These are phyloP conservation scores for Erysimum cheiranthoides DNA, from an alignment of 345 rosid species.

Conservation along the genomic window DNA sequence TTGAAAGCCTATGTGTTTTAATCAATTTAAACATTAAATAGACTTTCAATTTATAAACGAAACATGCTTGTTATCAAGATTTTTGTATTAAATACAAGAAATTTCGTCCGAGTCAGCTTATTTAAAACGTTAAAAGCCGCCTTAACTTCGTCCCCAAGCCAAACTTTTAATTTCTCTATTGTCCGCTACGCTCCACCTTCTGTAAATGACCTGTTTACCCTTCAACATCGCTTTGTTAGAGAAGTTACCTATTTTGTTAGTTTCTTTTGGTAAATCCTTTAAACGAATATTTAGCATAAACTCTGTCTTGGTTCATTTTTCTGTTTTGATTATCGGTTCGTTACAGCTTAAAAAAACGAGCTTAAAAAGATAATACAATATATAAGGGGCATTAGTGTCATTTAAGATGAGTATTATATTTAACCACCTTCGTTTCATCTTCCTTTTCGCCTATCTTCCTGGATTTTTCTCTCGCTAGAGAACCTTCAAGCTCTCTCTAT, in stretches of 20 bases:
- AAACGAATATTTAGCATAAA: background rate
- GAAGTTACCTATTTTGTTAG: background rate
- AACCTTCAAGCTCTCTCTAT: slow-evolving; percentile 30
- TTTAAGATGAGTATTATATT: slow-evolving; percentile 38
- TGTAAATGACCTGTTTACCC: slow-evolving; percentile 12
- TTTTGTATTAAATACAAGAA: background rate
- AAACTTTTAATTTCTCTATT: slow-evolving; percentile 25
- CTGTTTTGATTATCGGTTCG: background rate
- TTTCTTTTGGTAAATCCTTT: background rate
- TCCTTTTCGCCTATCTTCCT: slow-evolving; percentile 41
- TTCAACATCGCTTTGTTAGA: background rate
- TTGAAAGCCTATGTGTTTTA: no score
- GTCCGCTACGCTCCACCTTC: slow-evolving; percentile 24
- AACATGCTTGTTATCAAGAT: background rate
- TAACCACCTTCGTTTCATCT: slow-evolving; percentile 31
- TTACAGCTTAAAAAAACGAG: slow-evolving; percentile 7
- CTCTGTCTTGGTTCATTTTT: slow-evolving; percentile 13
- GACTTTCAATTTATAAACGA: background rate
- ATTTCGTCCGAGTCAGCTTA: background rate
- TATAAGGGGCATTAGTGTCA: slow-evolving; percentile 33
- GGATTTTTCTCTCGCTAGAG: slow-evolving; percentile 26
- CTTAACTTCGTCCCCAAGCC: slow-evolving; percentile 43
- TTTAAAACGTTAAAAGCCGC: slow-evolving; percentile 13
- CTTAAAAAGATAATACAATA: background rate
- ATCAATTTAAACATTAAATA: background rate